phyloP scores from a whole-genome alignment of 2,329 filamentous ascomycete genomes.

The Sporothrix globosa region DNA sequence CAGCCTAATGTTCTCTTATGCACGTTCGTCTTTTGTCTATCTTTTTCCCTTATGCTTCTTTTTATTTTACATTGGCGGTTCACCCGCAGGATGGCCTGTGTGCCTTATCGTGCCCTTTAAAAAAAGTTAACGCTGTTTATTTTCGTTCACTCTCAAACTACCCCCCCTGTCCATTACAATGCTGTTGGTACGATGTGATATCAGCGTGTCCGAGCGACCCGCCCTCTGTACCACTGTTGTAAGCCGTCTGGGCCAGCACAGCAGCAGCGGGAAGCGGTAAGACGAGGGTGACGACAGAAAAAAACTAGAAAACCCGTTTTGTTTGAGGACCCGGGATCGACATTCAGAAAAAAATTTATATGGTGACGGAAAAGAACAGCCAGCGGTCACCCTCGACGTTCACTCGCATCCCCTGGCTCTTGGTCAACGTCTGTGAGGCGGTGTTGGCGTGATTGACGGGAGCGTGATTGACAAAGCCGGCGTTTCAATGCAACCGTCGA shows the following conservation, averaged over 20 bases:
- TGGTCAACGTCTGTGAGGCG: background rate
- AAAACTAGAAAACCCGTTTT: conserved; percentile 23
- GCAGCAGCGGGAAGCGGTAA: background rate
- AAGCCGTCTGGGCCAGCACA: background rate
- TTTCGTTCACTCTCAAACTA: background rate
- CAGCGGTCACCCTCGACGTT: background rate
- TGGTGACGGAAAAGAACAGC: background rate
- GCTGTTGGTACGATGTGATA: background rate
- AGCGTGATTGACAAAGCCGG: conserved; percentile 15
- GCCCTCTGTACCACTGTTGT: conserved; percentile 3
- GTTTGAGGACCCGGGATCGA: conserved; percentile 26
- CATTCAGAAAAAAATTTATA: background rate
- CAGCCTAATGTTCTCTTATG: conserved; percentile 15
- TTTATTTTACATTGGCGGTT: conserved; percentile 4
- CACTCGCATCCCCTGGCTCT: background rate
- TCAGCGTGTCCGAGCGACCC: background rate
- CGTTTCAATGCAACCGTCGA: conserved; percentile 13
- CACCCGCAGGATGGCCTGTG: background rate
- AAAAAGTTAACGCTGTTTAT: background rate
- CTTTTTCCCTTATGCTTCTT: no score
- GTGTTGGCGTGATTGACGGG: conserved; percentile 28
- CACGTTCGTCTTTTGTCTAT: background rate
- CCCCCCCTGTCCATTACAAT: background rate
- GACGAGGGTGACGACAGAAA: background rate
- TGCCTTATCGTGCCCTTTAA: background rate